phyloP scores from a whole-genome alignment of 164 flowering plant genomes.

The Aristolochia fimbriata region DNA sequence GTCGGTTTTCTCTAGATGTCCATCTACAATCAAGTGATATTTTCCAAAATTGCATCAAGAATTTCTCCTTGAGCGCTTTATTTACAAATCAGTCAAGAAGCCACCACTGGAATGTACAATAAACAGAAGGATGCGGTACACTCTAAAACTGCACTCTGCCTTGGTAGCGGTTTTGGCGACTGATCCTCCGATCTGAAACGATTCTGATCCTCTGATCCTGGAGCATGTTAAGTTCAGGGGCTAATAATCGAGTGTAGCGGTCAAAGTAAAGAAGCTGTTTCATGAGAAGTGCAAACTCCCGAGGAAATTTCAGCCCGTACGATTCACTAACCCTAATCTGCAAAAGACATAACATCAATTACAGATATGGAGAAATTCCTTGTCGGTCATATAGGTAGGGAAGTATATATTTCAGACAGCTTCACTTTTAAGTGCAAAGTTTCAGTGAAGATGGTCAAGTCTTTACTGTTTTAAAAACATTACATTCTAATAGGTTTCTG shows the following conservation, averaged over 20 bases:
- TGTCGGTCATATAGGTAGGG: background rate
- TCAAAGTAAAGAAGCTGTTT: slow-evolving; percentile 93
- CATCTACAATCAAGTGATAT: no score
- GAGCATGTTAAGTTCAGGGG: slow-evolving; percentile 90
- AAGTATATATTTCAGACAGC: no score
- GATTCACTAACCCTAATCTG: slow-evolving; percentile 93
- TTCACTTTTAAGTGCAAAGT: no score
- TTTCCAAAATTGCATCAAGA: no score
- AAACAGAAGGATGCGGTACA: background rate
- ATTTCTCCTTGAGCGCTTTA: no score
- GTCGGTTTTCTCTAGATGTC: no score
- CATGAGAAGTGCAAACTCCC: slow-evolving; percentile 93
- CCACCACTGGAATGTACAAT: no score
- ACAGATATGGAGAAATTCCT: background rate
- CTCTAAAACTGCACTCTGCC: background rate
- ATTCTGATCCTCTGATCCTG: slow-evolving; percentile 78
- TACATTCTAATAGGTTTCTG: no score
- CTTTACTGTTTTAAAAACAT: no score
- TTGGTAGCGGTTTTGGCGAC: background rate
- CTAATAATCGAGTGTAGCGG: slow-evolving; percentile 80
- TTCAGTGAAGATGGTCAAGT: no score
- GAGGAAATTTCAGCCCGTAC: slow-evolving; percentile 82
- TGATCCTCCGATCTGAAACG: slow-evolving; percentile 40
- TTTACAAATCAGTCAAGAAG: no score
- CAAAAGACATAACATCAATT: background rate